Evolutionary conservation across 441 rosid species (phyloP).

Genomic region (Croton laevigatus): DNA sequence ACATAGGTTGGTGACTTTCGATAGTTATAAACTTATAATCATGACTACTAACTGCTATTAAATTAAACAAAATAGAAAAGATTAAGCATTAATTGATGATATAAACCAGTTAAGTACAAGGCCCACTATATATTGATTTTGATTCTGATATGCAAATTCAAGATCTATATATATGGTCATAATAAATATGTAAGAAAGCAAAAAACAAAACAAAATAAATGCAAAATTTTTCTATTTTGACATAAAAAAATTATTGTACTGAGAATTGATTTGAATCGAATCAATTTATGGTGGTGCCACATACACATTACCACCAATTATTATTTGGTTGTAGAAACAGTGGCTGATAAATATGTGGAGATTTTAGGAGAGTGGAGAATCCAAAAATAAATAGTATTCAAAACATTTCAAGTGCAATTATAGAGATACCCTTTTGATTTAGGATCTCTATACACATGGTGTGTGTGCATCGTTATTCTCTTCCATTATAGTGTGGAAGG

Average conservation of each 20-base stretch:
- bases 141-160: background rate
- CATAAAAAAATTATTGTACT: too few species aligned
- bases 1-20: too few species aligned
- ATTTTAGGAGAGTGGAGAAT: too few species aligned
- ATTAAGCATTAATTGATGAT: background rate
- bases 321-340: too few species aligned
- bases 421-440: background rate
- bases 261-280: too few species aligned
- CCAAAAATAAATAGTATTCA: too few species aligned
- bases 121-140: background rate
- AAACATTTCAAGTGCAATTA: background rate
- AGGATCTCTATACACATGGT: background rate
- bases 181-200: too few species aligned
- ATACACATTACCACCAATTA: too few species aligned
- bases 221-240: too few species aligned
- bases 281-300: too few species aligned
- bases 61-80: background rate
- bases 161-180: background rate
- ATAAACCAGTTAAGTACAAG: background rate
- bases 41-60: background rate
- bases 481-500: too few species aligned
- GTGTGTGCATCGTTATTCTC: background rate
- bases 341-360: background rate
- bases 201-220: too few species aligned
- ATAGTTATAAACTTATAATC: background rate